Percentiles rank a stretch among this genome's conserved stretches.
Evolutionary conservation across 495 filamentous ascomycete genomes (phyloP).

Genomic region (Extremus antarcticus): DNA sequence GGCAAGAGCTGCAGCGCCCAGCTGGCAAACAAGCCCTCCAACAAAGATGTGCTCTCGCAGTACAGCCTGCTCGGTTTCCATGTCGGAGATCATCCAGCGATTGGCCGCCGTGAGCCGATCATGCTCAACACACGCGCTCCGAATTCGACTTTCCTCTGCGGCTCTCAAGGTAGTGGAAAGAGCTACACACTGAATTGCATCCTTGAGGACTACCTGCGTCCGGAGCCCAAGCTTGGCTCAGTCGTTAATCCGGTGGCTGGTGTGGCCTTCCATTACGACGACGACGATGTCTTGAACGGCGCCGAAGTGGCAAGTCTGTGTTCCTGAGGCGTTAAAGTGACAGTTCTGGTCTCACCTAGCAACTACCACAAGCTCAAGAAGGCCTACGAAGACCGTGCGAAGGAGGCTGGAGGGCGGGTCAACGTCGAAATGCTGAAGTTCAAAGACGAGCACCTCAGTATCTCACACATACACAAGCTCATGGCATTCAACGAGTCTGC

Average conservation of each 20-base stretch:
- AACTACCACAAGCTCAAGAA: slow-evolving; percentile 41
- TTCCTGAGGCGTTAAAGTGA: slow-evolving; percentile 44
- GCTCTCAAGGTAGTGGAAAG: slow-evolving; percentile 67
- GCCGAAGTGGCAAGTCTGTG: slow-evolving; percentile 63
- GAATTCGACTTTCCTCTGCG: slow-evolving; percentile 65
- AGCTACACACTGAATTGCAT: slow-evolving; percentile 62
- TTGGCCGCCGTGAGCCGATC: slow-evolving; percentile 22
- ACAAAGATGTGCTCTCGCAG: slow-evolving; percentile 5
- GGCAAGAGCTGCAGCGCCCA: not conserved
- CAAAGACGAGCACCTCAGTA: slow-evolving; percentile 48
- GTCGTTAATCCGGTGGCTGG: slow-evolving; percentile 46
- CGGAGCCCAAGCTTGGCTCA: slow-evolving; percentile 28
- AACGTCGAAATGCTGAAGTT: slow-evolving; percentile 43
- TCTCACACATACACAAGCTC: slow-evolving; percentile 52
- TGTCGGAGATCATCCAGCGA: not conserved
- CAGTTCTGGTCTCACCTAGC: slow-evolving; percentile 53
- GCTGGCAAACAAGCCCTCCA: not conserved
- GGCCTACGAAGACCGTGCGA: slow-evolving; percentile 14
- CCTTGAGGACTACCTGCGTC: slow-evolving; percentile 51
- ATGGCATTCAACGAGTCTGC: slow-evolving; percentile 48
- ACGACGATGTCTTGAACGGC: slow-evolving; percentile 34
- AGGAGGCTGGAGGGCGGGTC: slow-evolving; percentile 6
- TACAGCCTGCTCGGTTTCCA: slow-evolving; percentile 14
- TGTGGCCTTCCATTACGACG: slow-evolving; percentile 60
- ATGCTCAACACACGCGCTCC: slow-evolving; percentile 59